Conservation (phyloP, 1,284 basidiomycete genomes). For the Neonothopanus nambi region DNA sequence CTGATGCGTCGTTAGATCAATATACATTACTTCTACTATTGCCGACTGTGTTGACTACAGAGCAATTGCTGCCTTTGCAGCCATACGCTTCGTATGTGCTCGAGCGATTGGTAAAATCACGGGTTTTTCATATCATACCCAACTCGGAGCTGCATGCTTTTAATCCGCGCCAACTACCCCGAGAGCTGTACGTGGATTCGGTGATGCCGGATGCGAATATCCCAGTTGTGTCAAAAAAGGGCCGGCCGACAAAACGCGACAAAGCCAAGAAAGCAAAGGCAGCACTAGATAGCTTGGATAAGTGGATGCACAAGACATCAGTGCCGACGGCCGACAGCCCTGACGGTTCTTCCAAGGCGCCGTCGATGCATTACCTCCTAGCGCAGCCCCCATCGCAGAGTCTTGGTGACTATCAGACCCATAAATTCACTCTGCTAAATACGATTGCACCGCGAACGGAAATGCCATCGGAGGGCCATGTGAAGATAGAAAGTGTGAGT, state of each 20-base stretch:
- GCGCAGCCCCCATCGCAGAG: slow-evolving; percentile 31
- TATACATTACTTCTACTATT: slow-evolving; percentile 48
- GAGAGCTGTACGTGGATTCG: slow-evolving; percentile 53
- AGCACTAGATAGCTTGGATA: slow-evolving; percentile 49
- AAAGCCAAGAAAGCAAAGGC: slow-evolving; percentile 54
- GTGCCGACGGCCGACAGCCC: neutral
- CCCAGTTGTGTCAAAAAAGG: slow-evolving; percentile 52
- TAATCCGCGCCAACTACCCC: slow-evolving; percentile 62
- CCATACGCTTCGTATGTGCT: slow-evolving; percentile 50
- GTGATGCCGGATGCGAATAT: slow-evolving; percentile 16
- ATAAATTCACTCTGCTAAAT: slow-evolving; percentile 43
- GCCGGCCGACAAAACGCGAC: slow-evolving; percentile 65
- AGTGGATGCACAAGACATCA: slow-evolving; percentile 47
- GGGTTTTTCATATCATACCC: slow-evolving; percentile 62
- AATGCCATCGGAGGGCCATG: slow-evolving; percentile 22
- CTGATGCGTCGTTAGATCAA: slow-evolving; percentile 43
- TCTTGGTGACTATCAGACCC: slow-evolving; percentile 38
- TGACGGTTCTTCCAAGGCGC: neutral
- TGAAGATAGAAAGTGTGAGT: slow-evolving; percentile 43
- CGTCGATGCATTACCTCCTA: slow-evolving; percentile 37
- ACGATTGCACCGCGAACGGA: slow-evolving; percentile 22
- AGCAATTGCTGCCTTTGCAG: slow-evolving; percentile 44
- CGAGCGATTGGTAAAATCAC: slow-evolving; percentile 43
- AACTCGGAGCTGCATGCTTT: slow-evolving; percentile 47
- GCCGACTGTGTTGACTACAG: slow-evolving; percentile 40